A percentile compares a stretch with the other conserved stretches of the same genome.
phyloP scores from a whole-genome alignment of 352 stramenopile species.

The Pythium plurisporium region DNA sequence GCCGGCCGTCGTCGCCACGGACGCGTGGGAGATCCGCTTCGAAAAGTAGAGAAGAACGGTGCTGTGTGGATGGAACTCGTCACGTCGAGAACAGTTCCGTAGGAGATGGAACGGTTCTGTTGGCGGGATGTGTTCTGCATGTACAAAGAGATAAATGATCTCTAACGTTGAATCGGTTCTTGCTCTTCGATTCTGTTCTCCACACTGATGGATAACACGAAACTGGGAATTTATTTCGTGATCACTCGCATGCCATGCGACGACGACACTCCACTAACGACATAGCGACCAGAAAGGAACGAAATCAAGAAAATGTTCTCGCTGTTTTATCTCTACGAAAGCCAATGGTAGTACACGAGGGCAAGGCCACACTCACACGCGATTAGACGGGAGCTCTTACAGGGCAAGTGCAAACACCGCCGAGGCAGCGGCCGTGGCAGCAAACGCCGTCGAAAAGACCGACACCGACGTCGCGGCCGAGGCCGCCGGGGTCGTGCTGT shows the following conservation, averaged over 20 bases:
- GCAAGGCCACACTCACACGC: not conserved
- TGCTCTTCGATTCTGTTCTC: no score
- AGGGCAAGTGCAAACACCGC: slow-evolving; percentile 2
- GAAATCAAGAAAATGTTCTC: not conserved
- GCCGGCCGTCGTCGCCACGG: slow-evolving; percentile 60
- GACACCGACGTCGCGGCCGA: not conserved
- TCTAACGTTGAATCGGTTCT: no score
- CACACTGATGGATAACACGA: no score
- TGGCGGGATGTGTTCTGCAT: no score
- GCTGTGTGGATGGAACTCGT: no score
- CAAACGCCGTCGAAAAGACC: not conserved
- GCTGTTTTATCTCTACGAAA: slow-evolving; percentile 10
- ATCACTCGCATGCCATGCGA: no score
- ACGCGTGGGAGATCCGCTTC: slow-evolving; percentile 69
- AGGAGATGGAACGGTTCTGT: not conserved
- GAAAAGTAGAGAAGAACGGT: slow-evolving; percentile 1
- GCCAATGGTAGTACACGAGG: slow-evolving; percentile 4
- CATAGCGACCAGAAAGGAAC: not conserved
- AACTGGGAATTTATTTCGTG: no score
- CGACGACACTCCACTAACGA: no score
- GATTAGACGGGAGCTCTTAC: not conserved
- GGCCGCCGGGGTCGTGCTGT: not conserved
- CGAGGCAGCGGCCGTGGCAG: not conserved
- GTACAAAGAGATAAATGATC: no score
- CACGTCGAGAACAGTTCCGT: not conserved